These are phyloP conservation scores for Sporothrix phasma DNA, from an alignment of 2,329 filamentous ascomycete species.

Conservation along the genomic window DNA sequence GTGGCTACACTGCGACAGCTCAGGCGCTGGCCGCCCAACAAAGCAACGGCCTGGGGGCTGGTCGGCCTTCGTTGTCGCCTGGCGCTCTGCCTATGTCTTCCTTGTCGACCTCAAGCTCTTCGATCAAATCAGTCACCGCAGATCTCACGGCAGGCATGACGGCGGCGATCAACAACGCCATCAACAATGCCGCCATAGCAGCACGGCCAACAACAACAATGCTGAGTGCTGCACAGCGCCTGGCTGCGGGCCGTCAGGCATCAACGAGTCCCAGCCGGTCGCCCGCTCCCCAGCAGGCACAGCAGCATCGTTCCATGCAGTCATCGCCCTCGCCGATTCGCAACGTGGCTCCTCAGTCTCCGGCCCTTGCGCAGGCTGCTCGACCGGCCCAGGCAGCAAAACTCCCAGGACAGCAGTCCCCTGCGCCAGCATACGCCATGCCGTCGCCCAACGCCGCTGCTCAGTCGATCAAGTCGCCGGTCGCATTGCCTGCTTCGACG, in stretches of 20 bases:
- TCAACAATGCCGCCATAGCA: slow-evolving; percentile 11
- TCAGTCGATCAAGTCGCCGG: background rate
- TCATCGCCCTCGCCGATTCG: background rate
- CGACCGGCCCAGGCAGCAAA: background rate
- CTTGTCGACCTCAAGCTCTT: background rate
- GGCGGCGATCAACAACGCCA: slow-evolving; percentile 10
- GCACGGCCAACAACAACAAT: background rate
- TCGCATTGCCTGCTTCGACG: background rate
- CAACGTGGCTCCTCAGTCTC: background rate
- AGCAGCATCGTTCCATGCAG: background rate
- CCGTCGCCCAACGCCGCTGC: background rate
- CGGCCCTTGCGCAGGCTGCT: background rate
- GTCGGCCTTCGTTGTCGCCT: background rate
- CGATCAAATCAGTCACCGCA: background rate
- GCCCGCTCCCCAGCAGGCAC: background rate
- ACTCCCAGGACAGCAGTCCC: background rate
- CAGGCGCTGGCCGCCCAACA: background rate
- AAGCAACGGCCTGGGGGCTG: background rate
- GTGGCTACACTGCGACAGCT: background rate
- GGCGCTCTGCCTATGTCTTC: background rate
- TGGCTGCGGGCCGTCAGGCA: background rate
- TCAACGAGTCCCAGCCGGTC: background rate
- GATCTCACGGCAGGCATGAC: slow-evolving; percentile 12
- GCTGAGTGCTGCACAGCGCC: slow-evolving; percentile 8
- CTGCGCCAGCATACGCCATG: background rate